phyloP scores from a whole-genome alignment of 345 rosid genomes.

The Psidium friedrichsthalianum region DNA sequence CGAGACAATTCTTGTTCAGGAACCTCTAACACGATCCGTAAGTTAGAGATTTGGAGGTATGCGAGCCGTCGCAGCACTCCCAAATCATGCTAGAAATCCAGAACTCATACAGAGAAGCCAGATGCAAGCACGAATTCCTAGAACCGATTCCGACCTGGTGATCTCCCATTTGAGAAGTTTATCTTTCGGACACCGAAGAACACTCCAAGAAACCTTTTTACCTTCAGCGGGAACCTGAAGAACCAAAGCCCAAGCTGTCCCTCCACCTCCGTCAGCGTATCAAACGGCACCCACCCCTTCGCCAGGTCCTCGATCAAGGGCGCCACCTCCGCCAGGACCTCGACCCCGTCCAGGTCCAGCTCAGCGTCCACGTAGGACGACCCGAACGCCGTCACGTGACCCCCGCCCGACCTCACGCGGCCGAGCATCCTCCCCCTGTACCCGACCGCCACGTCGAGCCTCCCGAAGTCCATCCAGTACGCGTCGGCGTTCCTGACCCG shows the following conservation, averaged over 20 bases:
- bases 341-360: conserved; percentile 46
- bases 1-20: not conserved
- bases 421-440: conserved; percentile 73
- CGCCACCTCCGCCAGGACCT: conserved; percentile 47
- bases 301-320: conserved; percentile 33
- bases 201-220: conserved; percentile 3
- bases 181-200: not conserved
- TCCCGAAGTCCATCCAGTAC: conserved; percentile 48
- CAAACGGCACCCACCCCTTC: conserved; percentile 26
- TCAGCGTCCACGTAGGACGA: conserved; percentile 58
- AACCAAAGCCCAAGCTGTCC: conserved; percentile 52
- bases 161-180: not conserved
- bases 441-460: conserved; percentile 38
- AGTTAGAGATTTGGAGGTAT: not conserved
- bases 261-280: conserved; percentile 40
- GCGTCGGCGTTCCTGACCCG: conserved; percentile 63
- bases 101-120: not conserved
- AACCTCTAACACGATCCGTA: not conserved
- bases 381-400: conserved; percentile 52
- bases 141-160: not conserved
- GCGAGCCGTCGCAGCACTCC: not conserved
- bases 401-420: conserved; percentile 43
- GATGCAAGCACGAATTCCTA: not conserved
- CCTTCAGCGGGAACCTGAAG: conserved; percentile 58
- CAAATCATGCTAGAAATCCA: not conserved